phyloP scores from a whole-genome alignment of 1,284 basidiomycete genomes.

The Baeospora myosura region DNA sequence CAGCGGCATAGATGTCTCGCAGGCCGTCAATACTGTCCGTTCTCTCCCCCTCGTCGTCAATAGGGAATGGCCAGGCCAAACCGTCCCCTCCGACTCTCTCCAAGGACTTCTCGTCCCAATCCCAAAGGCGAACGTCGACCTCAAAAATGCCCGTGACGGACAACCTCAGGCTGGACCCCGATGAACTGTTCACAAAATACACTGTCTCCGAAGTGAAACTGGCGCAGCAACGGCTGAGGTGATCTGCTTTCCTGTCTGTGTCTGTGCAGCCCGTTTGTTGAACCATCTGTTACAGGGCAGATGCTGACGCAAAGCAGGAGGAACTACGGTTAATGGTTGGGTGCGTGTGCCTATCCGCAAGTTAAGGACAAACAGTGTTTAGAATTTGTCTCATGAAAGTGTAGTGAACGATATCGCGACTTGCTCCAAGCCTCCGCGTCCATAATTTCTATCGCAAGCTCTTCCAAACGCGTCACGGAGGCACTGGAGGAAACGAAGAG shows the following conservation, averaged over 20 bases:
- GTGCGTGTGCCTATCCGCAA: slow-evolving; percentile 45
- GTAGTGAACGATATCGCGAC: slow-evolving; percentile 90
- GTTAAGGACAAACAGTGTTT: slow-evolving; percentile 13
- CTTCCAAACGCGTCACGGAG: slow-evolving; percentile 54
- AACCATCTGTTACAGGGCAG: slow-evolving; percentile 42
- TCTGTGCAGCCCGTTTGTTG: not conserved
- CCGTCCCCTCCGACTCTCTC: no score
- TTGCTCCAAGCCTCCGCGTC: slow-evolving; percentile 85
- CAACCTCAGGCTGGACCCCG: slow-evolving; percentile 61
- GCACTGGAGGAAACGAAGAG: slow-evolving; percentile 54
- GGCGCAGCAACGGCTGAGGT: slow-evolving; percentile 71
- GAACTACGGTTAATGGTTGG: slow-evolving; percentile 93
- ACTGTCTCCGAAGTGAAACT: slow-evolving; percentile 70
- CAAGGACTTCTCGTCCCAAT: not conserved
- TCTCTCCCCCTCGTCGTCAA: slow-evolving; percentile 18
- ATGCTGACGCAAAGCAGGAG: slow-evolving; percentile 86
- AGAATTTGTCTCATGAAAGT: slow-evolving; percentile 42
- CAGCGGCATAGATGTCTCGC: no score
- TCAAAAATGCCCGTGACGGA: slow-evolving; percentile 17
- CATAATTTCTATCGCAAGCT: slow-evolving; percentile 68
- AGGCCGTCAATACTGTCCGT: slow-evolving; percentile 20
- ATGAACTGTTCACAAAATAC: slow-evolving; percentile 72
- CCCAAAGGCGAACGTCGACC: slow-evolving; percentile 10
- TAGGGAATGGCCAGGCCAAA: slow-evolving; percentile 8
- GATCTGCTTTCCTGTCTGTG: slow-evolving; percentile 9